Evolutionary conservation across 1,284 basidiomycete species (phyloP).

Genomic region (Moesziomyces sp.): DNA sequence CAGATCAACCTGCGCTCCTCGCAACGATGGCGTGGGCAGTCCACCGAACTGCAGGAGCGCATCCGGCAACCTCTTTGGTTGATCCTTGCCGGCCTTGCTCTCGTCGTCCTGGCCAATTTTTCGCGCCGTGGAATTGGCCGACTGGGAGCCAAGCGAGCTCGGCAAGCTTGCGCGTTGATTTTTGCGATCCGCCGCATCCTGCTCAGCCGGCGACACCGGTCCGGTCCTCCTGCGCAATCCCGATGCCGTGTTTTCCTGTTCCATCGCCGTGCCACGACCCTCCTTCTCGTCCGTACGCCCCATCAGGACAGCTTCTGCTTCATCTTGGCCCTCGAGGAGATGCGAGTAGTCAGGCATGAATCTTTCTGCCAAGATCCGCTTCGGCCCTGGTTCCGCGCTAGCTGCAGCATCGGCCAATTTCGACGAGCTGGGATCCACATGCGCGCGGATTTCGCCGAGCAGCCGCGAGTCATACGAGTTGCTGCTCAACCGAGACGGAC

Average conservation of each 20-base stretch:
- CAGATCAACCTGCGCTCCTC: constrained; percentile 44
- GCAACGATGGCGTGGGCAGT: constrained; percentile 35
- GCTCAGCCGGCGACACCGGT: constrained; percentile 1
- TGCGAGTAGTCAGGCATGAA: constrained; percentile 26
- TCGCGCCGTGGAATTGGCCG: not conserved
- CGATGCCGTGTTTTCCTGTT: constrained; percentile 9
- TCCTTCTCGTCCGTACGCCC: constrained; percentile 7
- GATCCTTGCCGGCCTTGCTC: not conserved
- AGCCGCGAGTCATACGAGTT: constrained; percentile 52
- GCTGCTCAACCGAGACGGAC: constrained; percentile 32
- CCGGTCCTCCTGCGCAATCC: constrained; percentile 20
- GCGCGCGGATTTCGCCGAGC: constrained; percentile 11
- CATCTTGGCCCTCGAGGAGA: constrained; percentile 8
- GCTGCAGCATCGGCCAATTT: not conserved
- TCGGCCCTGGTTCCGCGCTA: not conserved
- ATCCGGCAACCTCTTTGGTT: constrained; percentile 7
- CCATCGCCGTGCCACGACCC: not conserved
- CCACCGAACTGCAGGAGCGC: constrained; percentile 50
- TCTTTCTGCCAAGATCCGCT: constrained; percentile 6
- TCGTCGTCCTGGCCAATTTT: constrained; percentile 1
- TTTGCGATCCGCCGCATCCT: not conserved
- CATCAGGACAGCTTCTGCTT: constrained; percentile 3
- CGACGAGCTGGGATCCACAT: not conserved
- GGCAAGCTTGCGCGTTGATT: not conserved
- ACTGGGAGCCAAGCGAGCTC: not conserved